Base-by-base conservation (phyloP, 371 early-diverging fungal genomes). In the Rhizopus stolonifer region DNA sequence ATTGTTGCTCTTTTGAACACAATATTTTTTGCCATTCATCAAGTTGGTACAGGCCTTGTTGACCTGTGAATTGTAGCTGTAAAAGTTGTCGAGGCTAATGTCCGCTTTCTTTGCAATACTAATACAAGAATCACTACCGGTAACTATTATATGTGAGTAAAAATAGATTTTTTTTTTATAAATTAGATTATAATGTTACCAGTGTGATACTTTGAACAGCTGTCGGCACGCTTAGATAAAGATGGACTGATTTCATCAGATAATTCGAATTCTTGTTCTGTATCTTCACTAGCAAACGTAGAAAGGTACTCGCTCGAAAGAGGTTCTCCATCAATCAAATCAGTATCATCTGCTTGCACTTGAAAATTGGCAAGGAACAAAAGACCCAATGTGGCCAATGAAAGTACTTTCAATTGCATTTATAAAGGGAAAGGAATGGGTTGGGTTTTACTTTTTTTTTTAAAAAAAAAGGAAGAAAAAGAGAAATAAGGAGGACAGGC, bases 11-110 rank as follows among this genome's bases (percentile, higher is more conserved):
- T 17, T 43, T 14, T 44, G 57, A 22, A 75, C 67, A 58, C 76
- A 75, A 52, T 71, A 71, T 49, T 62, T 59, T 22, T 63, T 66
- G 38, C 71, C 65, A 19, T 58, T 66, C 48, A 67, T 49, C 22
- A 77, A 46, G 39, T 77, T 77, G 17, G 60, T 48, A 24, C 68
- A 67, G 24, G 61, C 36, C 17, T 42, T 25, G 51, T 77, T 67
- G 49, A 77, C 53, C n/a, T 63, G 61, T 40, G 64, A 56, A 31
- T 77, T 77, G 61, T 66, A 48, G 19, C 49, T 51, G 26, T 69
- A 69, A 48, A 77, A 71, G 24, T 61, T 48, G 32, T 49, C 39
- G 11, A 59, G 32, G 19, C 60, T 49, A 39, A 73, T 57, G 14
- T 58, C 53, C 25, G 67, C 48, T n/a, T 63, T 54, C 40, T 73